A percentile compares a stretch with the other conserved stretches of the same genome.
phyloP scores from a whole-genome alignment of 768 basidiomycete species.

The Filobasidium wieringae region DNA sequence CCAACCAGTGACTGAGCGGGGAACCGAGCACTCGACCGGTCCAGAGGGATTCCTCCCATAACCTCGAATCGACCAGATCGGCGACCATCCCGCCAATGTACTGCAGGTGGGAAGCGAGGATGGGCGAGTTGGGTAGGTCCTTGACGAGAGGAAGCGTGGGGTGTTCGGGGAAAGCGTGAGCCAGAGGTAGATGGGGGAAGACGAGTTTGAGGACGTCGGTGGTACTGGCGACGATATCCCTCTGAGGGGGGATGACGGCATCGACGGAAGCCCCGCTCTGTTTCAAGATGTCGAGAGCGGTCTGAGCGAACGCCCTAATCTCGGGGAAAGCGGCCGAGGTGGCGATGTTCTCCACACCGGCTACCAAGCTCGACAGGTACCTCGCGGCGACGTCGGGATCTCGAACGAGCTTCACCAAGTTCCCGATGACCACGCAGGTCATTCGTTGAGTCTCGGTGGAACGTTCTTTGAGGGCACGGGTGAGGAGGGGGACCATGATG shows the following conservation, averaged over 20 bases:
- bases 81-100: constrained; percentile 64
- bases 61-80: constrained; percentile 53
- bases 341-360: constrained; percentile 81
- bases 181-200: constrained; percentile 49
- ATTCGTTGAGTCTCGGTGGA: constrained; percentile 94
- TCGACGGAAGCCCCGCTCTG: constrained; percentile 69
- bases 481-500: constrained; percentile 80
- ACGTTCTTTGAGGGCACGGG: constrained; percentile 83
- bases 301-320: constrained; percentile 83
- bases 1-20: constrained; percentile 61
- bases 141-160: constrained; percentile 45
- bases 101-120: constrained; percentile 52
- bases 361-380: constrained; percentile 74
- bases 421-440: constrained; percentile 86
- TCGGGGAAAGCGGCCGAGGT: constrained; percentile 91
- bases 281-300: constrained; percentile 64
- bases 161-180: constrained; percentile 41
- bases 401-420: constrained; percentile 93
- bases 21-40: constrained; percentile 52
- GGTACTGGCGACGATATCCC: constrained; percentile 58
- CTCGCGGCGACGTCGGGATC: constrained; percentile 76
- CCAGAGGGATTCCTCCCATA: constrained; percentile 39
- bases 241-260: constrained; percentile 55
- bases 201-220: constrained; percentile 50
- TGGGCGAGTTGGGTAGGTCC: constrained; percentile 46